These are phyloP conservation scores for Dittrichia graveolens DNA, from an alignment of 129 eudicot species.

Conservation along the genomic window DNA sequence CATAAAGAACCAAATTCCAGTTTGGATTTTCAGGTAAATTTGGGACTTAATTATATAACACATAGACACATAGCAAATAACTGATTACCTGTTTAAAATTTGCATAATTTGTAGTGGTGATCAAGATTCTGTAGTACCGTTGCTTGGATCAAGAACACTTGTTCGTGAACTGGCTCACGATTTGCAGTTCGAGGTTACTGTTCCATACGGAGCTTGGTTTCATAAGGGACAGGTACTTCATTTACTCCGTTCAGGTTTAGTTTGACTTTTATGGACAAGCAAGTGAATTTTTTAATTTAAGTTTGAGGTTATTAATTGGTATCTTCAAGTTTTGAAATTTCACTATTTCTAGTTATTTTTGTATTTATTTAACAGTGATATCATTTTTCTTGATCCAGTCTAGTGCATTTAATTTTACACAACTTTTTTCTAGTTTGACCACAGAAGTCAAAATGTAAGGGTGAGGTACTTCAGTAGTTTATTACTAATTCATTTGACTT, in stretches of 20 bases:
- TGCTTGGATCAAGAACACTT: constrained; percentile 85
- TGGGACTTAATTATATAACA: neutral
- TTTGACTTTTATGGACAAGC: constrained; percentile 17
- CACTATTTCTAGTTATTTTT: neutral
- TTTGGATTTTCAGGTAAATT: constrained; percentile 93
- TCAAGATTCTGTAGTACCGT: constrained; percentile 96
- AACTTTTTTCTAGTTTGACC: constrained; percentile 7
- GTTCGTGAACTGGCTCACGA: constrained; percentile 89
- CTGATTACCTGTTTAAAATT: constrained; percentile 1
- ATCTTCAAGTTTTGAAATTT: neutral
- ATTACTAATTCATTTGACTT: neutral
- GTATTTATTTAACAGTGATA: neutral
- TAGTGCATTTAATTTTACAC: neutral
- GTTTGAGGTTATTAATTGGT: neutral
- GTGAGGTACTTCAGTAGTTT: constrained; percentile 53
- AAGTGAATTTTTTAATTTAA: neutral
- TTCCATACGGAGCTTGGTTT: constrained; percentile 94
- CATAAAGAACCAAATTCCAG: constrained; percentile 55
- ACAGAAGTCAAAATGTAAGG: constrained; percentile 25
- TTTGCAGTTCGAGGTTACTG: constrained; percentile 63
- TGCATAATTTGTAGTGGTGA: constrained; percentile 64
- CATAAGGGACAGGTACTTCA: constrained; percentile 84
- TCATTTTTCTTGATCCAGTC: neutral
- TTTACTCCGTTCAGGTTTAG: constrained; percentile 5
- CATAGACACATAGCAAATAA: neutral